Evolutionary conservation across 768 basidiomycete species (phyloP).

Genomic region (Russula ochroleuca): DNA sequence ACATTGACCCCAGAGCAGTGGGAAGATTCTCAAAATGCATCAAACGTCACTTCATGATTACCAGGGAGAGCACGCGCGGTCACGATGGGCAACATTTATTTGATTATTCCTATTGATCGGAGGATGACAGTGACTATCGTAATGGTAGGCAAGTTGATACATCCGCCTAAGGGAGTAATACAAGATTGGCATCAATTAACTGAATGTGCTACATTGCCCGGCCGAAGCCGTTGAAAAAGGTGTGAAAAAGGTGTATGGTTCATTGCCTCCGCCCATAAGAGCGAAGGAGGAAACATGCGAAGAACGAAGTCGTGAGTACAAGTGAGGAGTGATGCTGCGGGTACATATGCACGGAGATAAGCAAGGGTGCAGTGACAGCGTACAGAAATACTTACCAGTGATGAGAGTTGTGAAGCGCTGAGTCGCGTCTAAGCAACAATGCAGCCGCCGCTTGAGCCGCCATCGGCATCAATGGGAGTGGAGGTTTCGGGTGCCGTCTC

Average conservation of each 20-base stretch:
- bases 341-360: neutral
- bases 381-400: neutral
- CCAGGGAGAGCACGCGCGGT: neutral
- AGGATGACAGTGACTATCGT: neutral
- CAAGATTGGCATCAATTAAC: neutral
- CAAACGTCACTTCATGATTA: neutral
- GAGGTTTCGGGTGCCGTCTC: neutral
- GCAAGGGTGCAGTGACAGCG: neutral
- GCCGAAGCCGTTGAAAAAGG: neutral
- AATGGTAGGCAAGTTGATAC: neutral
- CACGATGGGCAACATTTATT: neutral
- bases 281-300: neutral
- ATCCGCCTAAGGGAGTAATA: slow-evolving; percentile 1
- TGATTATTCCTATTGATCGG: slow-evolving; percentile 1
- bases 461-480: slow-evolving; percentile 4
- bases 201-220: neutral
- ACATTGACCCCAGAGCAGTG: slow-evolving; percentile 69
- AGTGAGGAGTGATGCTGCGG: neutral
- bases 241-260: too few species aligned
- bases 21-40: slow-evolving; percentile 42
- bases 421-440: neutral
- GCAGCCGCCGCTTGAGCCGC: neutral
- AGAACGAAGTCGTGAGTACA: neutral
- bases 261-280: neutral
- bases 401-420: neutral